Evolutionary conservation across 2,329 filamentous ascomycete species (phyloP).

Genomic region (Fusarium sambucinum): DNA sequence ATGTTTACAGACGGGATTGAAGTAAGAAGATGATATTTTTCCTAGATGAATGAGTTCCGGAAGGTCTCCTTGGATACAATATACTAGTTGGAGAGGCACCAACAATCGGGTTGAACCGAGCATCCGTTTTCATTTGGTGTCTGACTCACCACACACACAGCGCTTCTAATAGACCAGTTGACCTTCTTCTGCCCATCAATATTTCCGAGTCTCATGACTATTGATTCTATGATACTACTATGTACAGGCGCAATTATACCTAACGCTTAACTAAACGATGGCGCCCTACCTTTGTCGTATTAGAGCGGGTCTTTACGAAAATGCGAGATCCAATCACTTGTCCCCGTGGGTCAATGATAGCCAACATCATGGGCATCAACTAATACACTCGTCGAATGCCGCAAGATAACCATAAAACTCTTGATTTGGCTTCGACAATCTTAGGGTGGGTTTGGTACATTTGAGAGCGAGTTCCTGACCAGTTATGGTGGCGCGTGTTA

Average conservation of each 20-base stretch:
- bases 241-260: conserved; percentile 6
- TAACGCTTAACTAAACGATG: background rate
- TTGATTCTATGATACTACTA: background rate
- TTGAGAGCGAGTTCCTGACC: conserved; percentile 19
- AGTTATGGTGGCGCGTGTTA: conserved; percentile 38
- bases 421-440: background rate
- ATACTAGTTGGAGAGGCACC: conserved; percentile 3
- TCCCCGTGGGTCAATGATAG: conserved; percentile 34
- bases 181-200: background rate
- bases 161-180: background rate
- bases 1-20: conserved; percentile 5
- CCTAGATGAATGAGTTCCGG: background rate
- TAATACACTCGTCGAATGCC: conserved; percentile 7
- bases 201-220: background rate
- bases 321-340: conserved; percentile 37
- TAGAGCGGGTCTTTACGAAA: conserved; percentile 21
- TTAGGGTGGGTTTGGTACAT: background rate
- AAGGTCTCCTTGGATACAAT: background rate
- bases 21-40: background rate
- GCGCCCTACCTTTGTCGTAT: conserved; percentile 6
- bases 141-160: background rate
- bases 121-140: background rate
- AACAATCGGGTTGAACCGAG: background rate
- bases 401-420: conserved; percentile 17
- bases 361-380: conserved; percentile 9